Percentiles rank a stretch among this genome's conserved stretches.
Conservation (phyloP, 2,329 filamentous ascomycete genomes). For the Diplodia sapinea region DNA sequence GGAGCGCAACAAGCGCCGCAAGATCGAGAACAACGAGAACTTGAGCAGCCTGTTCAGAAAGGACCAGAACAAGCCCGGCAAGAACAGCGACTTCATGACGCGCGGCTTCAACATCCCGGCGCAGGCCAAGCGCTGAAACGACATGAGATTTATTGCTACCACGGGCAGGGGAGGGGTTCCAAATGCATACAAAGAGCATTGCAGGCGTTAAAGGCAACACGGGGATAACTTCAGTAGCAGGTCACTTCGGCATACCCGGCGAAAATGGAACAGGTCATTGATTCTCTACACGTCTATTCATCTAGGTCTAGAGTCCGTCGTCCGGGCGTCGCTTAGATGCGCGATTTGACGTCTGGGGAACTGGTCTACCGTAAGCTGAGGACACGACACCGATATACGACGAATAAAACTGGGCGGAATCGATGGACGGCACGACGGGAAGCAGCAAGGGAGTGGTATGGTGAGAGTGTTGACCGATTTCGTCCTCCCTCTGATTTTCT, state of each 20-base stretch:
- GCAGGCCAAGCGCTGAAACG: slow-evolving; percentile 17
- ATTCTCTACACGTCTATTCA: slow-evolving; percentile 1
- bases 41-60: slow-evolving; percentile 55
- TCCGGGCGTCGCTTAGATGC: not conserved
- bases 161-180: not conserved
- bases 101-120: slow-evolving; percentile 52
- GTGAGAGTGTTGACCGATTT: not conserved
- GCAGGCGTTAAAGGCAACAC: not conserved
- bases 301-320: not conserved
- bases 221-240: not conserved
- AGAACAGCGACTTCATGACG: slow-evolving; percentile 58
- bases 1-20: slow-evolving; percentile 77
- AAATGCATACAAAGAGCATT: not conserved
- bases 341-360: not conserved
- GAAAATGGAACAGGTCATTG: slow-evolving; percentile 4
- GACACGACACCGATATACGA: not conserved
- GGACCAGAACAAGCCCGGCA: slow-evolving; percentile 35
- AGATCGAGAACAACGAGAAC: slow-evolving; percentile 63
- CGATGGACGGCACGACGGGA: not conserved
- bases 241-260: slow-evolving; percentile 10
- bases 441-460: not conserved
- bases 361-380: slow-evolving; percentile 2
- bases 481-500: not conserved
- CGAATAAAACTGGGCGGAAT: not conserved
- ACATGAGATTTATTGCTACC: not conserved